Percentiles rank a stretch among this genome's conserved stretches.
These are phyloP conservation scores for Mycosphaerelloides madeirae DNA, from an alignment of 2,329 filamentous ascomycete genomes.

Conservation along the genomic window DNA sequence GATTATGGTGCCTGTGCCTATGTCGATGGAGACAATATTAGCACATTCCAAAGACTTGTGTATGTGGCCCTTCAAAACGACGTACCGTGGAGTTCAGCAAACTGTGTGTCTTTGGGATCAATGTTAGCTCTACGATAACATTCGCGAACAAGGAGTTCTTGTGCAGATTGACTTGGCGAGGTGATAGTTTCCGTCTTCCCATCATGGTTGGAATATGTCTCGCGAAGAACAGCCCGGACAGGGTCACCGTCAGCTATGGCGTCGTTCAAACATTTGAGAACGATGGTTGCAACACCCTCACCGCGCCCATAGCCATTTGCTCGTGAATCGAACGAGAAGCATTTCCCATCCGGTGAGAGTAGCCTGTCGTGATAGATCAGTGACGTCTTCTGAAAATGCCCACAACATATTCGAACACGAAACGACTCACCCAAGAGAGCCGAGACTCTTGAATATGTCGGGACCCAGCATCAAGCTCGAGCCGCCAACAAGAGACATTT, in stretches of 20 bases:
- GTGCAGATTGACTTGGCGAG: constrained; percentile 13
- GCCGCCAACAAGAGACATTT: constrained; percentile 13
- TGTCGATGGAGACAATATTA: no score
- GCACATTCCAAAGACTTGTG: no score
- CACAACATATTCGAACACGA: no score
- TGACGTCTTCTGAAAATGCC: neutral
- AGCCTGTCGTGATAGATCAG: constrained; percentile 12
- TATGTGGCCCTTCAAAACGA: no score
- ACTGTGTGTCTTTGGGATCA: constrained; percentile 8
- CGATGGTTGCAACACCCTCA: constrained; percentile 45
- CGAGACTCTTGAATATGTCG: no score
- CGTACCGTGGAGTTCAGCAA: constrained; percentile 20
- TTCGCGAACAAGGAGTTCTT: constrained; percentile 11
- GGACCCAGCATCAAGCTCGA: constrained; percentile 21
- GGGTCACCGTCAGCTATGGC: constrained; percentile 15
- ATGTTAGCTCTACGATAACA: constrained; percentile 12
- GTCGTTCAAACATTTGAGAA: constrained; percentile 13
- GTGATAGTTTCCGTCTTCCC: constrained; percentile 17
- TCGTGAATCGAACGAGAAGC: constrained; percentile 27
- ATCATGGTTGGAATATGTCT: constrained; percentile 27
- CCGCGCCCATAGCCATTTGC: constrained; percentile 52
- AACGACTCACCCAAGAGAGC: no score
- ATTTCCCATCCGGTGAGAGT: constrained; percentile 31
- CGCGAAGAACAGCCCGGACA: constrained; percentile 34
- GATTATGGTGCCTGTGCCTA: constrained; percentile 5